A percentile compares a stretch with the other conserved stretches of the same genome.
Conservation (phyloP, 2,329 filamentous ascomycete genomes). For the Colletotrichum godetiae region DNA sequence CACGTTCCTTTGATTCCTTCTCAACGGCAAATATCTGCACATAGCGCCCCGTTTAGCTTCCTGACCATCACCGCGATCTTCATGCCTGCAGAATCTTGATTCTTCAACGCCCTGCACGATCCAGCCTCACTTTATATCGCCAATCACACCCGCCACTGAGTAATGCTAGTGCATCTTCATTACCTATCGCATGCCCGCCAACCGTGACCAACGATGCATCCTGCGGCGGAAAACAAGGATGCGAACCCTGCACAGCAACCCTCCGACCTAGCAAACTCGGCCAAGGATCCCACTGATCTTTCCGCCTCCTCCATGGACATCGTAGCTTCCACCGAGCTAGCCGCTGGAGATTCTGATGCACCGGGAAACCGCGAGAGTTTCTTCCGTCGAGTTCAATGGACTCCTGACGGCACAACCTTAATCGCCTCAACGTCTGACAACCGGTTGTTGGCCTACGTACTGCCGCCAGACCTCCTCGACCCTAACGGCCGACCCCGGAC, state of each 20-base stretch:
- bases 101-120: slow-evolving; percentile 4
- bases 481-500: slow-evolving; percentile 41
- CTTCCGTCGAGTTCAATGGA: slow-evolving; percentile 59
- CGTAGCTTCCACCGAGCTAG: slow-evolving; percentile 22
- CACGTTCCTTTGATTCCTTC: not conserved
- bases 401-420: slow-evolving; percentile 68
- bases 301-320: slow-evolving; percentile 16
- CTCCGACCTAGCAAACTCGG: not conserved
- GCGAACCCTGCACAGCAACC: not conserved
- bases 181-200: not conserved
- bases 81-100: slow-evolving; percentile 4
- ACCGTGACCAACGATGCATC: slow-evolving; percentile 8
- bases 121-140: slow-evolving; percentile 17
- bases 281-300: not conserved
- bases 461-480: slow-evolving; percentile 67
- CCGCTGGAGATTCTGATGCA: slow-evolving; percentile 5
- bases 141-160: slow-evolving; percentile 14
- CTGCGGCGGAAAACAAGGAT: slow-evolving; percentile 1
- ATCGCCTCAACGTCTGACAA: slow-evolving; percentile 66
- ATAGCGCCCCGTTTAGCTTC: not conserved
- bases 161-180: slow-evolving; percentile 20
- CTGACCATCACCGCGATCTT: not conserved
- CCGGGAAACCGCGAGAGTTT: slow-evolving; percentile 39
- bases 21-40: not conserved
- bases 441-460: slow-evolving; percentile 65